These are phyloP conservation scores for Stentor coeruleus DNA, from an alignment of 73 alveolate species.

Conservation along the genomic window DNA sequence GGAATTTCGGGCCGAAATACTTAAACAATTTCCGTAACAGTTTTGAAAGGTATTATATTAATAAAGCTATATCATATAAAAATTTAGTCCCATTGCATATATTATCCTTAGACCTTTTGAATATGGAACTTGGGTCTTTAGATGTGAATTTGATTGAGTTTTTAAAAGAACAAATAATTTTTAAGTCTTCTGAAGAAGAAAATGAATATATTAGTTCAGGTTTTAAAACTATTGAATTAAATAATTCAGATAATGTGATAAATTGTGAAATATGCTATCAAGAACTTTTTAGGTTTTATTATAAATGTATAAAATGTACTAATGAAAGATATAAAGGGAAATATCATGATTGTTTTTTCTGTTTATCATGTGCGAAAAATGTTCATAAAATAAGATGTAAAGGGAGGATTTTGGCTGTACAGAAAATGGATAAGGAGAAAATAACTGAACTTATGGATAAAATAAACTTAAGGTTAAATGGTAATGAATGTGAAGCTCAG, in stretches of 20 bases:
- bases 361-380: not conserved
- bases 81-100: conserved; percentile 46
- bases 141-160: not conserved
- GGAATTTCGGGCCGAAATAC: conserved; percentile 58
- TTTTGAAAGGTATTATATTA: conserved; percentile 46
- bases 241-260: not conserved
- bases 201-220: not conserved
- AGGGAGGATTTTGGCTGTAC: not conserved
- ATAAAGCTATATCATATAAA: conserved; percentile 39
- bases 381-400: not conserved
- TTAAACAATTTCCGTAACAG: conserved; percentile 35
- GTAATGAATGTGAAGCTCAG: not conserved
- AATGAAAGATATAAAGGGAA: not conserved
- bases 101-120: conserved; percentile 47
- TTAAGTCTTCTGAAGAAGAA: not conserved
- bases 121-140: conserved; percentile 35
- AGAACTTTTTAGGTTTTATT: not conserved
- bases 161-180: not conserved
- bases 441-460: not conserved
- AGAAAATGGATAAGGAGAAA: not conserved
- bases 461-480: not conserved
- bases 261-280: not conserved
- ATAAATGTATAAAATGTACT: not conserved
- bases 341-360: not conserved
- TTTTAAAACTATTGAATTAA: not conserved